A percentile compares a stretch with the other conserved stretches of the same genome.
Evolutionary conservation across 139 green algal genomes (phyloP).

Genomic region (Diplosphaera chodatii): DNA sequence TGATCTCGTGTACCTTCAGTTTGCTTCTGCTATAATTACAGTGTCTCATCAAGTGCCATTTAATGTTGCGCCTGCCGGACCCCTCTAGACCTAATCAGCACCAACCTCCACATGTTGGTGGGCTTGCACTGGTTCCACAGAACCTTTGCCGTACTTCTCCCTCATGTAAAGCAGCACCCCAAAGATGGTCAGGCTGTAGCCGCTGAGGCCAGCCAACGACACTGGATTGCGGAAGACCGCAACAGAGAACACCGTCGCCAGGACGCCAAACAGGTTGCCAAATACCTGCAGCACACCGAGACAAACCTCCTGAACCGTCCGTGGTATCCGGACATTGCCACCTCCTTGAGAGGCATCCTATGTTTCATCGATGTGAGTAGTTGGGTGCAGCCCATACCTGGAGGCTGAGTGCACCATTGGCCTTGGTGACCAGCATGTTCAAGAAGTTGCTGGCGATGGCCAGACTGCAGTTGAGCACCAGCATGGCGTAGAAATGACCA

Average conservation of each 20-base stretch:
- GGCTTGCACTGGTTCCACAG: neutral
- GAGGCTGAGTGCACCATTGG: constrained; percentile 87
- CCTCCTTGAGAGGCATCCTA: no score
- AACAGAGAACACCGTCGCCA: constrained; percentile 79
- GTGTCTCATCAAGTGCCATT: no score
- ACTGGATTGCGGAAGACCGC: constrained; percentile 81
- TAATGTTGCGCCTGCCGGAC: no score
- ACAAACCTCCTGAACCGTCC: no score
- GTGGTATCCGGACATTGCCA: no score
- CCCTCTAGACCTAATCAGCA: no score
- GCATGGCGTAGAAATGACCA: constrained; percentile 51
- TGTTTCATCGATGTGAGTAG: no score
- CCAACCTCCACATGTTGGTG: no score
- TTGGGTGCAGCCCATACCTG: no score
- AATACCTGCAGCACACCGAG: no score
- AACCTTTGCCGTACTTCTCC: neutral
- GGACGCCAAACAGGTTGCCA: constrained; percentile 92
- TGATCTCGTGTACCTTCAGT: no score
- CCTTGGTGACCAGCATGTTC: constrained; percentile 97
- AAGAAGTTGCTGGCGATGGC: constrained; percentile 96
- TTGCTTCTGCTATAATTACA: no score
- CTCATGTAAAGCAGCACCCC: constrained; percentile 69
- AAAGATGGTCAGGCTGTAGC: constrained; percentile 75
- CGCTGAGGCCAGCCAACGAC: constrained; percentile 50
- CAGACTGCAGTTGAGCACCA: constrained; percentile 73